Base-by-base conservation (phyloP, 768 basidiomycete species). In the Brasilioporus rufonigricans region DNA sequence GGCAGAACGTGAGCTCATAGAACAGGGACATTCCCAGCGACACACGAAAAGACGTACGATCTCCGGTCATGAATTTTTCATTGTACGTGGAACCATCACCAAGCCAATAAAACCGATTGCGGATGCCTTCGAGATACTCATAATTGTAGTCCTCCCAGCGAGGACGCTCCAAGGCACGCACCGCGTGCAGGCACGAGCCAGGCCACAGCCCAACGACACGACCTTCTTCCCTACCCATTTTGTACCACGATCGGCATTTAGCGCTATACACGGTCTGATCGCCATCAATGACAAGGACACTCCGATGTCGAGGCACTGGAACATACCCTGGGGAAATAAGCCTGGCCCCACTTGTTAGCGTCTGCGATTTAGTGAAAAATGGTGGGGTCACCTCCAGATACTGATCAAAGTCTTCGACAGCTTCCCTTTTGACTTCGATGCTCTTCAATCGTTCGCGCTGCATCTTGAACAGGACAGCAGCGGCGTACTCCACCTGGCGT, bases 141-240 rank as follows among this genome's bases (percentile, higher is more conserved):
- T n/a, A 84, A 40, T 75, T 73, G 56, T 73, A 86, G 59, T 86
- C 85, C 55, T 87, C 85, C 83, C 84, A 86, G 6, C 85, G 78
- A 6, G 84, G 84, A 62, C 81, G 65, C 35, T 71, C 68, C 6
- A 87, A 65, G 2, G 78, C 75, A 26, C 73, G 74, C 6, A 73
- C 67, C 1, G 79, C 81, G 52, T 84, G 83, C 16, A 82, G 60
- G 44, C 75, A 73, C 0, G 83, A 83, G 8, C 84, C 82, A 18
- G 85, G 84, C 82, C 82, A 87, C 8, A 87, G 71, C 1, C 74
- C 82, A 23, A 77, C 76, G 9, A 85, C 71, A 2, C 80, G 76
- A n/a, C n/a, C n/a, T n/a, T 65, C 80, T 57, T 79, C 78, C 57
- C 78, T 80, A 5, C 83, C 83, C 39, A 70, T 73, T 62, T 85